These are phyloP conservation scores for Begonia masoniana DNA, from an alignment of 306 rosid genomes.

Conservation along the genomic window DNA sequence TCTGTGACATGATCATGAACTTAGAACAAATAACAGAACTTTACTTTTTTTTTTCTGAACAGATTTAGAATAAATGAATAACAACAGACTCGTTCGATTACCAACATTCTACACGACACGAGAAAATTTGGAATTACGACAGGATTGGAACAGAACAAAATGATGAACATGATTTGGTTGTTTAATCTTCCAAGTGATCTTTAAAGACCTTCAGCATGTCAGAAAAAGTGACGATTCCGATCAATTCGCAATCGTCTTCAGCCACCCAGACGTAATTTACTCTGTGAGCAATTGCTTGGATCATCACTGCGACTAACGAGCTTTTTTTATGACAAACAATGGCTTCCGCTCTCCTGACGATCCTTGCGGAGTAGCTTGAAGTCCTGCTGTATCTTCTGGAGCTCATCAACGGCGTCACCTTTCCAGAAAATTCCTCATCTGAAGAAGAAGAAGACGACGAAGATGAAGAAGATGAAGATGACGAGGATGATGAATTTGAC, in stretches of 20 bases:
- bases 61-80: too few species aligned
- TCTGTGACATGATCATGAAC: too few species aligned
- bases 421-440: conserved; percentile 46
- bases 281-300: conserved; percentile 93
- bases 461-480: conserved; percentile 3
- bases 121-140: too few species aligned
- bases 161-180: too few species aligned
- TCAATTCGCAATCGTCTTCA: conserved; percentile 77
- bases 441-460: conserved; percentile 42
- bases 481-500: conserved; percentile 14
- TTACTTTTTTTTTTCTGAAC: too few species aligned
- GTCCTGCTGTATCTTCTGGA: conserved; percentile 51
- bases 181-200: conserved; percentile 32
- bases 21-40: too few species aligned
- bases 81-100: too few species aligned
- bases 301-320: conserved; percentile 85
- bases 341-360: conserved; percentile 76
- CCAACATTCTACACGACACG: too few species aligned
- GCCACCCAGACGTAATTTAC: conserved; percentile 90
- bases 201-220: conserved; percentile 69
- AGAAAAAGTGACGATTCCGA: conserved; percentile 75
- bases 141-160: too few species aligned
- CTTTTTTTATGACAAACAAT: conserved; percentile 86
- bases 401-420: conserved; percentile 9
- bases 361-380: conserved; percentile 65